These are phyloP conservation scores for Hirschfeldia incana DNA, from an alignment of 345 rosid genomes.

Conservation along the genomic window DNA sequence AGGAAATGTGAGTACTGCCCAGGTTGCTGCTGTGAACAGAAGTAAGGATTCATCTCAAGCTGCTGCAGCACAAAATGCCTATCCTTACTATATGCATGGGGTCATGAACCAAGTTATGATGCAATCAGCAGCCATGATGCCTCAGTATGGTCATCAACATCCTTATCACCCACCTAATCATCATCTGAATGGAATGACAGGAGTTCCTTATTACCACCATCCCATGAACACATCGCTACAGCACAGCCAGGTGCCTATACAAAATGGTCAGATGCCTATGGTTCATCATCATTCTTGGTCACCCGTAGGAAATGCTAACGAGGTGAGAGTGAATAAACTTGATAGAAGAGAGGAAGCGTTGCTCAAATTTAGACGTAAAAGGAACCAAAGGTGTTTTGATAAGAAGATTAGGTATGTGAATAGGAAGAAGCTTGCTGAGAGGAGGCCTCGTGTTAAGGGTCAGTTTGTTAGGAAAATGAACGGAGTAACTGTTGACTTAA, in stretches of 20 bases:
- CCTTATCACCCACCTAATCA: constrained; percentile 59
- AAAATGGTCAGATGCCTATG: constrained; percentile 60
- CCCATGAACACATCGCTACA: constrained; percentile 68
- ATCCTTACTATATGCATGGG: constrained; percentile 77
- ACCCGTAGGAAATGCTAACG: constrained; percentile 30
- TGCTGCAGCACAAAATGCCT: constrained; percentile 50
- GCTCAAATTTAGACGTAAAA: constrained; percentile 85
- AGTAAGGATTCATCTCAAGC: constrained; percentile 50
- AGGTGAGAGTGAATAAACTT: constrained; percentile 55
- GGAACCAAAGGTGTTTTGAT: constrained; percentile 93
- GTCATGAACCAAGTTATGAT: constrained; percentile 71
- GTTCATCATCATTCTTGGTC: constrained; percentile 43
- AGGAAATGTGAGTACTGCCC: constrained; percentile 44
- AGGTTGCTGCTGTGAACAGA: constrained; percentile 38
- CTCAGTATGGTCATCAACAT: constrained; percentile 72
- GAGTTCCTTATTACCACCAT: constrained; percentile 64
- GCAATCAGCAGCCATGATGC: constrained; percentile 60
- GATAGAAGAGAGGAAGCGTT: constrained; percentile 94
- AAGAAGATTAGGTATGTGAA: constrained; percentile 95
- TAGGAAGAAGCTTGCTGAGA: constrained; percentile 88
- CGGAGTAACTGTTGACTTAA: constrained; percentile 79
- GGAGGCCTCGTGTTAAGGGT: constrained; percentile 97
- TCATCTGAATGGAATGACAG: constrained; percentile 59
- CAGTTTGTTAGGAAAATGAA: constrained; percentile 94
- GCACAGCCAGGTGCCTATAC: constrained; percentile 61